Evolutionary conservation across 2,329 filamentous ascomycete species (phyloP).

Genomic region (Paracoccidioides lutzii): DNA sequence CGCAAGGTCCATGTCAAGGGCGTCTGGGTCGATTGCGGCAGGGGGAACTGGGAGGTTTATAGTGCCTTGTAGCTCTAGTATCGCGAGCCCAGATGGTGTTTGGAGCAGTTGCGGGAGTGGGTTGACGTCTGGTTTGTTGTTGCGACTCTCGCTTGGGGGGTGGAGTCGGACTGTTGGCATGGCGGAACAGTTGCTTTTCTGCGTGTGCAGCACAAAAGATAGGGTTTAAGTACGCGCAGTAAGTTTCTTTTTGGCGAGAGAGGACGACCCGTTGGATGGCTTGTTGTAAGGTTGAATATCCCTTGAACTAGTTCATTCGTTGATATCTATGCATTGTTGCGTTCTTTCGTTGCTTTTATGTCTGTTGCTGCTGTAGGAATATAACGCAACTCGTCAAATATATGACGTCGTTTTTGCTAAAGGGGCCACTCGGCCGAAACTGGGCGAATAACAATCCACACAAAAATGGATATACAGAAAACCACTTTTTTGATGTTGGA

Average conservation of each 20-base stretch:
- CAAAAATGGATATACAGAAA: too few species aligned
- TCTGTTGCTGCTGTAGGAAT: too few species aligned
- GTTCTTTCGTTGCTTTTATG: too few species aligned
- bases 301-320: too few species aligned
- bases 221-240: too few species aligned
- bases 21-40: slow-evolving; percentile 17
- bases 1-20: slow-evolving; percentile 12
- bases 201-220: too few species aligned
- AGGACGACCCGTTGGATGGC: too few species aligned
- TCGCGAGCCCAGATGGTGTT: slow-evolving; percentile 75
- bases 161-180: slow-evolving; percentile 35
- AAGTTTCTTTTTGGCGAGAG: too few species aligned
- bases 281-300: too few species aligned
- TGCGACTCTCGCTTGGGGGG: slow-evolving; percentile 11
- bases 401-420: neutral
- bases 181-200: neutral
- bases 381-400: neutral
- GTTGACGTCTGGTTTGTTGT: slow-evolving; percentile 22
- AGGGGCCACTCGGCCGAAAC: neutral
- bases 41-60: slow-evolving; percentile 55
- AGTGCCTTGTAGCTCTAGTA: slow-evolving; percentile 84
- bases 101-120: slow-evolving; percentile 72
- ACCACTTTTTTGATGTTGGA: too few species aligned
- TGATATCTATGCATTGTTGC: too few species aligned
- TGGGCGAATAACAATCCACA: neutral